phyloP scores from a whole-genome alignment of 148 eudicot species.

The Rhododendron ferrugineum region DNA sequence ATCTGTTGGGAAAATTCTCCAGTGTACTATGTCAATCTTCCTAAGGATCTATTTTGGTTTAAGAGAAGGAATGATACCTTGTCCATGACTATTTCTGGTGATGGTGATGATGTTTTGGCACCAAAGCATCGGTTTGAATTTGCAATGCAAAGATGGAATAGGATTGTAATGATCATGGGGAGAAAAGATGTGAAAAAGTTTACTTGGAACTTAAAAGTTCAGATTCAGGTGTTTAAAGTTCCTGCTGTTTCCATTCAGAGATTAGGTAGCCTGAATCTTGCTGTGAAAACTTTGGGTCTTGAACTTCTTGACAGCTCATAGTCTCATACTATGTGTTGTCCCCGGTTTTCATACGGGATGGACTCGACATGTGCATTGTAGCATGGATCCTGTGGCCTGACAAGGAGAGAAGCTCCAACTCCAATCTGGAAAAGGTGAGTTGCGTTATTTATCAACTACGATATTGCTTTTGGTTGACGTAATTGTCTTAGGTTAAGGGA shows the following conservation, averaged over 20 bases:
- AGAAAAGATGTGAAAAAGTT: slow-evolving; percentile 53
- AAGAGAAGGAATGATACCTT: slow-evolving; percentile 18
- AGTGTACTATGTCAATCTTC: slow-evolving; percentile 74
- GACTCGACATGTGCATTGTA: slow-evolving; percentile 61
- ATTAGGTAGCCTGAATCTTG: slow-evolving; percentile 46
- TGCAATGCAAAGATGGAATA: slow-evolving; percentile 61
- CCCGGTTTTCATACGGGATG: slow-evolving; percentile 40
- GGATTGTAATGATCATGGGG: slow-evolving; percentile 49
- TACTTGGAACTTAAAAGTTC: slow-evolving; percentile 81
- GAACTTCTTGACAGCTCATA: slow-evolving; percentile 59
- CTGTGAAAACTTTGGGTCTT: slow-evolving; percentile 40
- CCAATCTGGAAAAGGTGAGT: slow-evolving; percentile 85
- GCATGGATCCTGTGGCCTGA: slow-evolving; percentile 99
- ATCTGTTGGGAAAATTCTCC: slow-evolving; percentile 89
- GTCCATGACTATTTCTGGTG: slow-evolving; percentile 21
- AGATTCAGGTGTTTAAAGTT: slow-evolving; percentile 66
- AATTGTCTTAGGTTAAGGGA: neutral
- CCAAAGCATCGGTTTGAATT: slow-evolving; percentile 33
- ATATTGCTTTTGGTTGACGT: neutral
- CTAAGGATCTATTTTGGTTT: slow-evolving; percentile 57
- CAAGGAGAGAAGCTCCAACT: slow-evolving; percentile 79
- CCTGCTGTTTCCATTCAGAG: slow-evolving; percentile 66
- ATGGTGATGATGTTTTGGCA: slow-evolving; percentile 24
- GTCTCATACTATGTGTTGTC: neutral
- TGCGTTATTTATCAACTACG: neutral